Percentiles rank a stretch among this genome's conserved stretches.
Evolutionary conservation across 139 green algal genomes (phyloP).

Genomic region (Yamagishiella unicocca): DNA sequence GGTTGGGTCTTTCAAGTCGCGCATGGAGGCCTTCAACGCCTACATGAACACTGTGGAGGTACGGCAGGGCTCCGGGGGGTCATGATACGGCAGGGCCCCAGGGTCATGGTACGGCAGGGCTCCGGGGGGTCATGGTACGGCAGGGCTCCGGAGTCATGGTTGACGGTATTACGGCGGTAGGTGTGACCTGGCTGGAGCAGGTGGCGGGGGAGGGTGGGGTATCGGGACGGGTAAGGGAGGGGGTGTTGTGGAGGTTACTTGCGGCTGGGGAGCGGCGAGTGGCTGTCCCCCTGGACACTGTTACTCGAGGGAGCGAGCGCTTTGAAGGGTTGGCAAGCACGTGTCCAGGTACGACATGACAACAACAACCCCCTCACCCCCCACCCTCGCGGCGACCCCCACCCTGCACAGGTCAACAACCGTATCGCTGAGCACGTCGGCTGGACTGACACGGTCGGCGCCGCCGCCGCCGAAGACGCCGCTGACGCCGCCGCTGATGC

Average conservation of each 20-base stretch:
- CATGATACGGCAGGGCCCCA: neutral
- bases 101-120: no score
- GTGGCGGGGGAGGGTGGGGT: no score
- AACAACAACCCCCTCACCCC: no score
- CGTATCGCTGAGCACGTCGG: constrained; percentile 37
- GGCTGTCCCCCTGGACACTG: neutral
- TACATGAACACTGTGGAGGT: constrained; percentile 46
- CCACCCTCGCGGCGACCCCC: neutral
- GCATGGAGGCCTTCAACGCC: constrained; percentile 41
- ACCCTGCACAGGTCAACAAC: constrained; percentile 10
- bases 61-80: neutral
- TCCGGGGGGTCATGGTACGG: no score
- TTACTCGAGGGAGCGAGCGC: neutral
- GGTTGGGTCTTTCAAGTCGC: neutral
- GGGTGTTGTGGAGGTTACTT: neutral
- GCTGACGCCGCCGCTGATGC: neutral
- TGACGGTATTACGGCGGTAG: no score
- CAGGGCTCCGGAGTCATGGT: no score
- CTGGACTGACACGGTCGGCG: constrained; percentile 9
- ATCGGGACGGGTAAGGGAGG: no score
- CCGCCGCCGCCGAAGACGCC: neutral
- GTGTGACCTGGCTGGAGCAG: no score
- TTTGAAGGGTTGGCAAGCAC: neutral
- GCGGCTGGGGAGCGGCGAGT: neutral
- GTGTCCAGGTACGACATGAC: neutral